A percentile compares a stretch with the other conserved stretches of the same genome.
Evolutionary conservation across 495 filamentous ascomycete genomes (phyloP).

Genomic region (Podospora fimiseda): DNA sequence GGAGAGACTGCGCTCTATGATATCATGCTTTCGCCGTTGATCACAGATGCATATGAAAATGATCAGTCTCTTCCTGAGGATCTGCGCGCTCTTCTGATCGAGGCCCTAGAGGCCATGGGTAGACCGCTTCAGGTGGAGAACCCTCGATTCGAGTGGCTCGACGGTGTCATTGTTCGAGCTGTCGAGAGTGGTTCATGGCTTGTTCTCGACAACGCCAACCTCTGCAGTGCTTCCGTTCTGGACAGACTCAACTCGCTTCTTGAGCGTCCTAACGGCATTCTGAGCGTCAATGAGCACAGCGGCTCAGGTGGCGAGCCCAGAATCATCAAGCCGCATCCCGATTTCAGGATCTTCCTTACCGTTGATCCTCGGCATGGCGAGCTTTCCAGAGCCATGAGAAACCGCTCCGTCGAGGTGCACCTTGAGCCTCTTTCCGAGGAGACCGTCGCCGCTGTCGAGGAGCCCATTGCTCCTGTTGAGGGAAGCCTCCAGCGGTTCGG

Average conservation of each 20-base stretch:
- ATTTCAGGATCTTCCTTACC: slow-evolving; percentile 89
- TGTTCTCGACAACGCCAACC: slow-evolving; percentile 92
- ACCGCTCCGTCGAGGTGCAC: slow-evolving; percentile 86
- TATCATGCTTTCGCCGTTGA: slow-evolving; percentile 22
- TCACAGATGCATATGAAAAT: slow-evolving; percentile 24
- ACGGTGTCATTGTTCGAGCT: slow-evolving; percentile 83
- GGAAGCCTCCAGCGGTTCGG: slow-evolving; percentile 36
- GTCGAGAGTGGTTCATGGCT: slow-evolving; percentile 85
- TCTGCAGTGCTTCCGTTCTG: slow-evolving; percentile 90
- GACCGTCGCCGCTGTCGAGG: slow-evolving; percentile 12
- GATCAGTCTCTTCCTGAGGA: slow-evolving; percentile 22
- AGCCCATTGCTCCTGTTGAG: slow-evolving; percentile 35
- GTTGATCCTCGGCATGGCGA: slow-evolving; percentile 92
- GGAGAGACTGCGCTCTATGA: slow-evolving; percentile 25
- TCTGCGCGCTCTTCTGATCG: slow-evolving; percentile 23
- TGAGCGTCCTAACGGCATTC: slow-evolving; percentile 70
- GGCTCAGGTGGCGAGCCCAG: slow-evolving; percentile 73
- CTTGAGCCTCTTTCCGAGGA: slow-evolving; percentile 40
- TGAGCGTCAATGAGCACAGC: slow-evolving; percentile 89
- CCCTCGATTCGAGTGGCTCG: slow-evolving; percentile 92
- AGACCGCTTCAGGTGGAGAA: slow-evolving; percentile 47
- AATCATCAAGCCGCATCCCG: slow-evolving; percentile 72
- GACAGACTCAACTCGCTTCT: slow-evolving; percentile 92
- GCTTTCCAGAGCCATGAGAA: slow-evolving; percentile 93
- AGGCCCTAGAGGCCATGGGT: slow-evolving; percentile 33